phyloP scores from a whole-genome alignment of 441 rosid genomes.

The Geranium incanum region DNA sequence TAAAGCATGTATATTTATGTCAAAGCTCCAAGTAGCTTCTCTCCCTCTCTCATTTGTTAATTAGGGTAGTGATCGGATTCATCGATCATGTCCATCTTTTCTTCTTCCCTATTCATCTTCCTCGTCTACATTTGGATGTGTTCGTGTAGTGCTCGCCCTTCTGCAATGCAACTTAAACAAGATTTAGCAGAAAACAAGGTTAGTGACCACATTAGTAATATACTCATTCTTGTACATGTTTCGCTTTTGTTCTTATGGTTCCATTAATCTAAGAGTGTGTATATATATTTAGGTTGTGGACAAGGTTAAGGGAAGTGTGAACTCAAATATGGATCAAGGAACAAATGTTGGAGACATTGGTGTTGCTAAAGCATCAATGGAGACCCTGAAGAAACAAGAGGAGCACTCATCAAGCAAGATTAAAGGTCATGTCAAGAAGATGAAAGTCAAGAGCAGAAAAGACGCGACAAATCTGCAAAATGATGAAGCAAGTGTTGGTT shows the following conservation, averaged over 20 bases:
- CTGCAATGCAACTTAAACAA: not conserved
- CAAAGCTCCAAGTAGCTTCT: conserved; percentile 6
- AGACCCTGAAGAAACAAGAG: not conserved
- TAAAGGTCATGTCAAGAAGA: not conserved
- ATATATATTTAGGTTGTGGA: not conserved
- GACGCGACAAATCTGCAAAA: not conserved
- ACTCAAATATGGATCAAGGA: not conserved
- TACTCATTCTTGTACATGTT: not conserved
- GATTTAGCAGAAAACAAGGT: not conserved
- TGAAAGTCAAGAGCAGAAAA: not conserved
- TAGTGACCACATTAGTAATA: not conserved
- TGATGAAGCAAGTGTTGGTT: not conserved
- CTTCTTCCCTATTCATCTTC: not conserved
- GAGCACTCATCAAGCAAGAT: not conserved
- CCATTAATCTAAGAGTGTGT: not conserved
- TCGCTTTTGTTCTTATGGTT: not conserved
- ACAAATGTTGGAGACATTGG: not conserved
- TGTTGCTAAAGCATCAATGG: not conserved
- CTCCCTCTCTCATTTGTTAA: not conserved
- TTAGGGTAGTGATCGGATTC: not conserved
- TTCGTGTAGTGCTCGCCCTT: not conserved
- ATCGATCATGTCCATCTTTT: conserved; percentile 1
- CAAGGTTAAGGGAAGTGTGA: not conserved
- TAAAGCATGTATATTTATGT: conserved; percentile 4
- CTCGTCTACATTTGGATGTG: not conserved